Conservation (phyloP, 768 basidiomycete genomes). For the Hericium erinaceus region DNA sequence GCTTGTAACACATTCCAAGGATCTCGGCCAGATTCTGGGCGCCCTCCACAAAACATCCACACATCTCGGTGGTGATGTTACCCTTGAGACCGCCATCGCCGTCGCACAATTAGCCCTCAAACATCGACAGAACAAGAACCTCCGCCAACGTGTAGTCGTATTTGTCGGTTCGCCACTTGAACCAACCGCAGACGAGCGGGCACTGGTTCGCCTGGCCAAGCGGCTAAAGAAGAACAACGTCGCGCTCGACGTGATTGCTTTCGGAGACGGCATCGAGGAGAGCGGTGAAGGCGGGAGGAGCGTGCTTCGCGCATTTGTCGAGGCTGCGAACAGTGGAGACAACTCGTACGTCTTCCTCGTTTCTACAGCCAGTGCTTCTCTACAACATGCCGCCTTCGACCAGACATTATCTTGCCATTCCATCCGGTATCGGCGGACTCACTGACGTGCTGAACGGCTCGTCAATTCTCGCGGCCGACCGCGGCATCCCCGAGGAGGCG, state of each 20-base stretch:
- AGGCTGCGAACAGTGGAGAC: constrained; percentile 70
- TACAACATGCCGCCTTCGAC: background rate
- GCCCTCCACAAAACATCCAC: constrained; percentile 64
- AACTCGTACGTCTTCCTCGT: constrained; percentile 59
- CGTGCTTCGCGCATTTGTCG: constrained; percentile 74
- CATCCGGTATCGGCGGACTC: constrained; percentile 69
- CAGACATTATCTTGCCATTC: constrained; percentile 76
- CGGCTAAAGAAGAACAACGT: constrained; percentile 99
- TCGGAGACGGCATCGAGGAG: constrained; percentile 83
- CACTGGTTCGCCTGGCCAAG: constrained; percentile 83
- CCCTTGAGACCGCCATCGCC: constrained; percentile 85
- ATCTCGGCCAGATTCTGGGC: constrained; percentile 83
- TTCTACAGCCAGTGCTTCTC: background rate
- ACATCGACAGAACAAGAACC: constrained; percentile 97
- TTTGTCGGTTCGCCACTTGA: constrained; percentile 88
- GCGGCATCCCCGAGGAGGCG: constrained; percentile 55
- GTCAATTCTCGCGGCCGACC: constrained; percentile 73
- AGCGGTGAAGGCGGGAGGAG: constrained; percentile 45
- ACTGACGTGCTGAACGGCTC: constrained; percentile 80
- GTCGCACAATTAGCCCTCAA: constrained; percentile 95
- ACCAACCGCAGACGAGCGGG: constrained; percentile 63
- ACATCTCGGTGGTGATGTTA: constrained; percentile 73
- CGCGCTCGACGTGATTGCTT: constrained; percentile 83
- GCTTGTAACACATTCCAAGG: constrained; percentile 91
- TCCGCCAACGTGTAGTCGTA: constrained; percentile 90